phyloP scores from a whole-genome alignment of 139 green algal species.

The Chlamydomonas sphaeroides region DNA sequence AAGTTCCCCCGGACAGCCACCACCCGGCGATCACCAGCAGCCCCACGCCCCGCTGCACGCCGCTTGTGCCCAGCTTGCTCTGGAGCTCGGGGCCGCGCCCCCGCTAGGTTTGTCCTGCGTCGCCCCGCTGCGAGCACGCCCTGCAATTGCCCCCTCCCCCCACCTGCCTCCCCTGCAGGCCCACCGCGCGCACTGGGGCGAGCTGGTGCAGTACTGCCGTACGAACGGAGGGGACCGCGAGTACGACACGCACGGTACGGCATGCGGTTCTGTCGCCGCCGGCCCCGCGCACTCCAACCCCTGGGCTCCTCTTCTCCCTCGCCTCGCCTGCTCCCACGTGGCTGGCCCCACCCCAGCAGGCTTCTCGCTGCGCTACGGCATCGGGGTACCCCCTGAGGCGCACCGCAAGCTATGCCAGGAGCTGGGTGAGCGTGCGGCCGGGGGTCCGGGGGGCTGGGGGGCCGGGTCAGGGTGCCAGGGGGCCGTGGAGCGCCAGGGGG shows the following conservation, averaged over 20 bases:
- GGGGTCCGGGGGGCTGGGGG: too few relatives aligned
- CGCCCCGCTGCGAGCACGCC: background rate
- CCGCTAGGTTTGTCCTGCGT: background rate
- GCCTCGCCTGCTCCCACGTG: background rate
- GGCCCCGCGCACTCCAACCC: too few relatives aligned
- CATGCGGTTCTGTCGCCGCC: background rate
- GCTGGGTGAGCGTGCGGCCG: constrained; percentile 20
- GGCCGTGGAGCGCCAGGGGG: too few relatives aligned
- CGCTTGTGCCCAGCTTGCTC: too few relatives aligned
- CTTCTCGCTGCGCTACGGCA: constrained; percentile 33
- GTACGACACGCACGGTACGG: constrained; percentile 24
- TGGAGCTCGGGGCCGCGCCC: background rate
- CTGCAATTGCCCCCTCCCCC: too few relatives aligned
- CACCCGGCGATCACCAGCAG: too few relatives aligned
- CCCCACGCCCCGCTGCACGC: too few relatives aligned
- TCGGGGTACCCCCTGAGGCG: background rate
- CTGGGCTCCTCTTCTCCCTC: background rate
- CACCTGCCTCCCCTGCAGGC: background rate
- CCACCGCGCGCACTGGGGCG: constrained; percentile 6
- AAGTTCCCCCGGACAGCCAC: too few relatives aligned
- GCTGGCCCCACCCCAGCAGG: background rate
- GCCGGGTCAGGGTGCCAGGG: too few relatives aligned
- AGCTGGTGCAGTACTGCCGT: constrained; percentile 26
- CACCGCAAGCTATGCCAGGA: constrained; percentile 7
- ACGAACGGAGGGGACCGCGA: constrained; percentile 20